phyloP scores from a whole-genome alignment of 768 basidiomycete genomes.

The Trametes elegans region DNA sequence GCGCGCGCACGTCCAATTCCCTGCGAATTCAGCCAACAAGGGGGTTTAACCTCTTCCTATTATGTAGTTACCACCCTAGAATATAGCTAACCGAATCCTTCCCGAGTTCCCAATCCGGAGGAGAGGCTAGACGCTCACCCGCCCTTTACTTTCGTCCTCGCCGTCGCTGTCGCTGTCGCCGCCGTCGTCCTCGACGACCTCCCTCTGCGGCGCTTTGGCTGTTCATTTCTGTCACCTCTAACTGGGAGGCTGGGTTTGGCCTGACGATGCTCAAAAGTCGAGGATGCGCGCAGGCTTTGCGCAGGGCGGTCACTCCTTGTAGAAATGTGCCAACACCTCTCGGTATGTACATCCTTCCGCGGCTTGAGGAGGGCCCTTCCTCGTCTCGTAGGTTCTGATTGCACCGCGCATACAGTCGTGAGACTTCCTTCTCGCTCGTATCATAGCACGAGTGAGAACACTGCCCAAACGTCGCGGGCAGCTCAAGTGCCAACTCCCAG shows the following conservation, averaged over 20 bases:
- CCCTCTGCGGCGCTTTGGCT: background rate
- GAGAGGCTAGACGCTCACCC: background rate
- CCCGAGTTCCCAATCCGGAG: background rate
- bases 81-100: too few species aligned
- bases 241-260: background rate
- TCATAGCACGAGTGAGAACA: background rate
- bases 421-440: slow-evolving; percentile 1
- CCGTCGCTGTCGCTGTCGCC: slow-evolving; percentile 3
- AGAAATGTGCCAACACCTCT: slow-evolving; percentile 11
- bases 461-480: background rate
- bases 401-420: background rate
- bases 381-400: background rate
- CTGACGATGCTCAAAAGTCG: slow-evolving; percentile 13
- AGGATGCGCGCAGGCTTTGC: slow-evolving; percentile 16
- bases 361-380: background rate
- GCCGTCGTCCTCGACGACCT: background rate
- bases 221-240: background rate
- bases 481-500: slow-evolving; percentile 3
- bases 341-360: slow-evolving; percentile 10
- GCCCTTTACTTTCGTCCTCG: slow-evolving; percentile 7
- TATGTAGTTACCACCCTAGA: too few species aligned
- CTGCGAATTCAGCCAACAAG: too few species aligned
- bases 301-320: slow-evolving; percentile 9
- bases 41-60: too few species aligned
- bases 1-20: too few species aligned